Base-by-base conservation (phyloP, 1,284 basidiomycete species). In the Somion occarium region DNA sequence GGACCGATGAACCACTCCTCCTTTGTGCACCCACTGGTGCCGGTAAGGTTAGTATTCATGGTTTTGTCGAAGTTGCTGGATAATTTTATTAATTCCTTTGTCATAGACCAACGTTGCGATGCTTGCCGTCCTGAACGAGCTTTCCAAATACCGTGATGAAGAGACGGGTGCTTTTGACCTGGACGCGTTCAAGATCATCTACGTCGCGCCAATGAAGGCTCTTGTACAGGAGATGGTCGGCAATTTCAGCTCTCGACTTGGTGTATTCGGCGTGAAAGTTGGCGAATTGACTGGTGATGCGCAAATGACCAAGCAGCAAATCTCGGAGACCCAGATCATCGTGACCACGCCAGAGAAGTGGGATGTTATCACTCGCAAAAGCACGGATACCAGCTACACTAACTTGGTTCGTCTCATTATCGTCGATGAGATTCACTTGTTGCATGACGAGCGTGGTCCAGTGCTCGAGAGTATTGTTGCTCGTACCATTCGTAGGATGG, bases 331-430 rank as follows among this genome's bases (percentile, higher is more conserved):
- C 0, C 96, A 99, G 67, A 93, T 99, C 64, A 98, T 99, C 66
- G 95, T 99, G 57, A 98, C 96, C 0, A 99, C 97, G 0, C 97
- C 97, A 0, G 97, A 99, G 72, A 99, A 99, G 70, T 99, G 94
- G 93, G 97, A 99, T 63, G 95, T 98, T 60, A 97, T 99, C 68
- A 98, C 94, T 24, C 89, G 97, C 58, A 99, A 99, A 75, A 92
- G 88, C 60, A 96, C 94, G 5, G 97, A 99, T 63, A 95, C 93
- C 18, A 91, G 88, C 57, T 99, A 98, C 70, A 98, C 95, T 50
- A 99, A 98, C 65, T 85, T 99, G 48, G 96, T 99, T 13, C 85
- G 94, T 15, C 83, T 99, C 50, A 85, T 99, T 70, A 98, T 99
- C 68, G 91, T 99, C 59, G 97, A 99, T 67, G 97, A 99, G 68